Evolutionary conservation across 1,284 basidiomycete genomes (phyloP).

Genomic region (Moesziomyces sp.): DNA sequence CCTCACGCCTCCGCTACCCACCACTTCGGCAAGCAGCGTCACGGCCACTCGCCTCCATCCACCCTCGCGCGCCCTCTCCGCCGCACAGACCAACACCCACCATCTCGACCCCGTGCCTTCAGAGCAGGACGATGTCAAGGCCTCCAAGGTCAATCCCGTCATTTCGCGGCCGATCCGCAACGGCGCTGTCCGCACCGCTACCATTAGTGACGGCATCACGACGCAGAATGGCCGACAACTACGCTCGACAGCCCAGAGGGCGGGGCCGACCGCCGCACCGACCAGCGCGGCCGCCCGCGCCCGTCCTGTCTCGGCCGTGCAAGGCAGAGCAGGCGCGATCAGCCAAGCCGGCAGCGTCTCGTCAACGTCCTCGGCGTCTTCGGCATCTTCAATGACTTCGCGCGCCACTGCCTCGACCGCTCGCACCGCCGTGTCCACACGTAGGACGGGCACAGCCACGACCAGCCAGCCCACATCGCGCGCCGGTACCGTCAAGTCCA

Average conservation of each 20-base stretch:
- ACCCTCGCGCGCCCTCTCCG: slow-evolving; percentile 27
- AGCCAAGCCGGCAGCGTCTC: slow-evolving; percentile 44
- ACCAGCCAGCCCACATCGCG: slow-evolving; percentile 15
- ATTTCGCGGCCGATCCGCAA: slow-evolving; percentile 17
- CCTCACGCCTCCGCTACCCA: slow-evolving; percentile 28
- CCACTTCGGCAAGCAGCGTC: slow-evolving; percentile 33
- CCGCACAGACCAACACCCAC: slow-evolving; percentile 35
- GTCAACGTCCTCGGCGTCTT: slow-evolving; percentile 35
- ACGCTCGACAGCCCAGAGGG: slow-evolving; percentile 19
- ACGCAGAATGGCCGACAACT: slow-evolving; percentile 19
- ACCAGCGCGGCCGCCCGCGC: slow-evolving; percentile 6
- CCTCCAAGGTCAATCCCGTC: slow-evolving; percentile 9
- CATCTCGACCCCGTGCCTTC: slow-evolving; percentile 16
- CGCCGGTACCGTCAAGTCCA: slow-evolving; percentile 8
- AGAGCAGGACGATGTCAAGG: slow-evolving; percentile 34
- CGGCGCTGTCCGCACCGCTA: slow-evolving; percentile 23
- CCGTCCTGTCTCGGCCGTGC: slow-evolving; percentile 5
- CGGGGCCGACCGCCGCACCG: slow-evolving; percentile 4
- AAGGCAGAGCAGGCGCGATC: slow-evolving; percentile 28
- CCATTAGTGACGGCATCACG: slow-evolving; percentile 8
- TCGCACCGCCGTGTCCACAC: slow-evolving; percentile 33
- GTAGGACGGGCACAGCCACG: slow-evolving; percentile 19
- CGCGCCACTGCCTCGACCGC: slow-evolving; percentile 34
- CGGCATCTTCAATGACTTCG: slow-evolving; percentile 28
- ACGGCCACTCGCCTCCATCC: slow-evolving; percentile 38